A percentile compares a stretch with the other conserved stretches of the same genome.
These are phyloP conservation scores for Diospyros kaki DNA, from an alignment of 148 eudicot species.

Conservation along the genomic window DNA sequence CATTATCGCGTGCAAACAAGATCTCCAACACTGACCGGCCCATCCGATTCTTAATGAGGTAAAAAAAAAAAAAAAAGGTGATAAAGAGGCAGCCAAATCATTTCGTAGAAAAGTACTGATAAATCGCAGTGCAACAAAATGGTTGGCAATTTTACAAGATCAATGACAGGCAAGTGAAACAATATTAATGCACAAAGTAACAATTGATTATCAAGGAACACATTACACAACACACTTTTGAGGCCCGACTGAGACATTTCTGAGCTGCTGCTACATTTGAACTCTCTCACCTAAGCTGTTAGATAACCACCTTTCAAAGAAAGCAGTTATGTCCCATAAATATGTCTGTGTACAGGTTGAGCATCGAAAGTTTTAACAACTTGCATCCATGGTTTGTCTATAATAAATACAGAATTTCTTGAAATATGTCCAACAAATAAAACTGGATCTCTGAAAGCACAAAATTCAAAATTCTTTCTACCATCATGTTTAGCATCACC, in stretches of 20 bases:
- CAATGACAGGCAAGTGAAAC: background rate
- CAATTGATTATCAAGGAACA: constrained; percentile 17
- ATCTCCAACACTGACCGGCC: too few relatives aligned
- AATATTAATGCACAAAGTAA: background rate
- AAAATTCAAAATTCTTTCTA: constrained; percentile 54
- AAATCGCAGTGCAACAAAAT: background rate
- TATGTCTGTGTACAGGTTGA: constrained; percentile 83
- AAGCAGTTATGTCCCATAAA: constrained; percentile 59
- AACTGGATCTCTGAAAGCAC: constrained; percentile 68
- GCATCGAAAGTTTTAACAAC: constrained; percentile 64
- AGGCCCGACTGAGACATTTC: background rate
- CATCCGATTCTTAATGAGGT: too few relatives aligned
- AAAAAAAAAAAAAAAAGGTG: too few relatives aligned
- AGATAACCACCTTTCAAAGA: constrained; percentile 15
- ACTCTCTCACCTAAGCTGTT: constrained; percentile 20
- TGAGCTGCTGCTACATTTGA: constrained; percentile 20
- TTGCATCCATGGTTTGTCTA: constrained; percentile 89
- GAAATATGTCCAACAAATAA: constrained; percentile 76
- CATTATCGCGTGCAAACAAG: too few relatives aligned
- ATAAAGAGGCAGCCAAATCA: too few relatives aligned
- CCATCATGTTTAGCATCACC: constrained; percentile 32
- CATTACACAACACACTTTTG: constrained; percentile 38
- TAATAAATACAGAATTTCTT: constrained; percentile 56
- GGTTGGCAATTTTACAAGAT: background rate
- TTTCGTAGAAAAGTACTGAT: too few relatives aligned